phyloP scores from a whole-genome alignment of 768 basidiomycete species.

The Pilatotrama ljubarskyi region DNA sequence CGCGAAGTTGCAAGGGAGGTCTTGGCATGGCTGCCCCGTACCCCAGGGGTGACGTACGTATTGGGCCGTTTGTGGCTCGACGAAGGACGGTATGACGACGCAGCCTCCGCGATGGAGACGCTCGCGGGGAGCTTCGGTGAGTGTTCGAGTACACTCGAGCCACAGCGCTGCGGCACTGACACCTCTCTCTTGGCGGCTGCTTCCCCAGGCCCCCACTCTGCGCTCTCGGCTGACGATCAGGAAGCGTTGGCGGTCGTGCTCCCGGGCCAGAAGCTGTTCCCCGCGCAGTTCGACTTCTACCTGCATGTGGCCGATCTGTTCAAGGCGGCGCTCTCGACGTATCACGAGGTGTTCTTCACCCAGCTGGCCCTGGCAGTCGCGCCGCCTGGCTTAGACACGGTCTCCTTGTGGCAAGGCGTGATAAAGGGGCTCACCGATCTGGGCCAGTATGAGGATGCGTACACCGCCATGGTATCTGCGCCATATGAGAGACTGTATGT shows the following conservation, averaged over 20 bases:
- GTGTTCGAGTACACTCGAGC: conserved; percentile 24
- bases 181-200: conserved; percentile 2
- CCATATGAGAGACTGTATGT: conserved; percentile 83
- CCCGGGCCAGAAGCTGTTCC: conserved; percentile 54
- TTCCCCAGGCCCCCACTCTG: conserved; percentile 47
- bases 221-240: conserved; percentile 58
- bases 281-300: conserved; percentile 74
- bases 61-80: conserved; percentile 66
- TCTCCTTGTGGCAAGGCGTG: conserved; percentile 77
- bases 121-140: conserved; percentile 75
- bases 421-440: conserved; percentile 76
- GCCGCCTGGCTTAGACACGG: conserved; percentile 50
- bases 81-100: conserved; percentile 71
- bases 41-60: conserved; percentile 75
- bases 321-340: conserved; percentile 53
- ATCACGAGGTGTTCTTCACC: conserved; percentile 72
- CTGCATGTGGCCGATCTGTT: conserved; percentile 76
- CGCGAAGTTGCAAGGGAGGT: conserved; percentile 60
- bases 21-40: conserved; percentile 76
- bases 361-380: conserved; percentile 78
- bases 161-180: conserved; percentile 6
- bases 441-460: conserved; percentile 84
- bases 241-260: conserved; percentile 63
- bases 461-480: conserved; percentile 69
- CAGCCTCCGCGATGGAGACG: conserved; percentile 68